Base-by-base conservation (phyloP, 1,284 basidiomycete genomes). In the Fomitopsis schrenkii region DNA sequence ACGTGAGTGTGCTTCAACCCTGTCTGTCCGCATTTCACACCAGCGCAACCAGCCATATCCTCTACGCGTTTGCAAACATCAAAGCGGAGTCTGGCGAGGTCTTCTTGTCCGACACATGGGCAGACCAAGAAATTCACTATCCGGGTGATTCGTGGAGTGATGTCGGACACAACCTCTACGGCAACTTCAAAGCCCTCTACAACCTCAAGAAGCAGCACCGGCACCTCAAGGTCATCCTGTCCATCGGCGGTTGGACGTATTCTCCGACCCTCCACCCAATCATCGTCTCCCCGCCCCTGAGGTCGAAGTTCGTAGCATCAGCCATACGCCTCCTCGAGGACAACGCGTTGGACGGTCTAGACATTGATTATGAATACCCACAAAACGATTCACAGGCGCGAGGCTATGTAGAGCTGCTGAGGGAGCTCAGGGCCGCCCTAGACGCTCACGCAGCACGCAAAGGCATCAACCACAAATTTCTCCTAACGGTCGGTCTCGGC, bases 141-240 rank as follows among this genome's bases (percentile, higher is more conserved):
- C 83, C 85, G 2, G 87, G 86, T 26, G 97, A 99, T 73, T 89
- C 87, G 5, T 97, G 95, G 95, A 90, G 94, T 67, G 95, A 97
- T 61, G 72, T 72, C 59, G 92, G 87, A 56, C 86, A 80, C 65
- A 95, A 97, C 73, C 83, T 98, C 33, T 97, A 97, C 70, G 96
- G 97, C 58, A 97, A 97, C 77, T 86, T 98, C 74, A 96, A 97
- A 74, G 93, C 92, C 46, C 86, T 98, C 60, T 94, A 95, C 74
- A 83, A 90, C 44, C 79, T 97, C 67, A 98, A 98, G 82, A 90
- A 95, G 73, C 76, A 83, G 67, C 82, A 98, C 67, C 85, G 93
- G 28, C 91, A 95, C 66, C 82, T 97, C 65, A 95, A 95, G 70
- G 82, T 94, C 7, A 79, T 96, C 22, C 80, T 97, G 33, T 93